Evolutionary conservation across 2,329 filamentous ascomycete species (phyloP), one percentile per base, ranked within the genome.

Genomic region (Elsinoe fawcettii): DNA sequence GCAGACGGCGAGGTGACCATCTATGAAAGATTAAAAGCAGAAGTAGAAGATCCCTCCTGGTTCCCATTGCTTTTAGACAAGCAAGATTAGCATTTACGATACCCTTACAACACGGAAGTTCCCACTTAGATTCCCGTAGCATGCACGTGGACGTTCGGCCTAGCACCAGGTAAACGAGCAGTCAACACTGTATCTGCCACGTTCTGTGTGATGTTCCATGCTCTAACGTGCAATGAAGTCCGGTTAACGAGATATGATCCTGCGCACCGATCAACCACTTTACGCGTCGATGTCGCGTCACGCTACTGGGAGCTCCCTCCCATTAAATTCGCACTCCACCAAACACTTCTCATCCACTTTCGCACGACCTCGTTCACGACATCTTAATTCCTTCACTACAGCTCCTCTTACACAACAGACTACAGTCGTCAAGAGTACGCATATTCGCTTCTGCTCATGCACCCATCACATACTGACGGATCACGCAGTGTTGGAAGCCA

Each of bases 401-500:
- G 4, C 4, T 27, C 41, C 14, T 37, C 34, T 3, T 7, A 37
- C 14, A 37, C 5, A 37, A 3, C 34, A 37, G 27, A 32, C 32
- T 32, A 5, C n/a, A 16, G 14, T 34, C 18, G 41, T 51, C 46
- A 51, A 32, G 27, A 51, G 46, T 51, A 51, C 16, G 46, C 14
- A 3, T 37, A 37, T 3, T 37, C 34, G 5, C 9, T 9, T 30
- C 20, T 11, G 4, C 20, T 12, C 11, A 7, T 30, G 7, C 14
- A 7, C 25, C 22, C 22, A 47, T 27, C 18, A 27, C n/a, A 11
- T 32, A 51, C 27, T 39, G 22, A 32, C 43, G 55, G 8, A 23
- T 46, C 20, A 23, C 22, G 55, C 65, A 84, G 80, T 97, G 92
- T 85, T 99, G 78, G 93, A 99, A 83, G 93, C 93, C 83, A 88